Evolutionary conservation across 2,329 filamentous ascomycete species (phyloP), one percentile per base, ranked within the genome.

Genomic region (Penicillium fuscoglaucum): DNA sequence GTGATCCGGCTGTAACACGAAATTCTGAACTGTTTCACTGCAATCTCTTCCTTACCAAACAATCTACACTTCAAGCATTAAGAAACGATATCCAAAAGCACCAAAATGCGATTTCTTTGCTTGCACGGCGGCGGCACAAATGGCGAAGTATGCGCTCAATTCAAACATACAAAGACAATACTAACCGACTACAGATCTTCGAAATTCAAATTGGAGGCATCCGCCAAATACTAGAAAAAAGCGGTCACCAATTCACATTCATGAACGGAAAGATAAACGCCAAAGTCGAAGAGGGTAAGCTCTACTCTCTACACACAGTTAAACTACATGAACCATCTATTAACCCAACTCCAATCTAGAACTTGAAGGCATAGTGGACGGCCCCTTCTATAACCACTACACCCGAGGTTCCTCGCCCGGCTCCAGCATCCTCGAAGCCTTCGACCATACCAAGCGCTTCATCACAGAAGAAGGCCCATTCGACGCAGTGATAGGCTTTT

Each of bases 171-270:
- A 17, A 3, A 19, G 21, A 41, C 44, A 45, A 13, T 45, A 5
- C 54, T 57, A 31, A 56, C 33, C 9, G 17, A 15, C 1, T 6
- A n/a, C 10, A 73, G 71, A 73, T 73, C 48, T 72, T 73, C 56
- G 68, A 71, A 55, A 70, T 73, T 57, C 71, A 73, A 66, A 68
- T 66, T 19, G 71, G 71, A 39, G 71, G 71, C 17, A 39, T 73
- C 24, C 64, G 64, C 55, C 68, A 71, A 41, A 8, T 58, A 21
- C 63, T 73, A 39, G 65, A 66, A 49, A 52, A 59, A 28, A 65
- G 66, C 17, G 70, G 71, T 21, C 71, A 73, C 45, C 52, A 43
- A 15, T 73, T 73, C 55, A 64, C 44, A 35, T 73, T 66, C 58
- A 58, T 72, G 47, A 66, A 73, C 53, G 71, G 71, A 26, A 63